Conservation (phyloP, 768 basidiomycete species). For the Serpula lacrymans region DNA sequence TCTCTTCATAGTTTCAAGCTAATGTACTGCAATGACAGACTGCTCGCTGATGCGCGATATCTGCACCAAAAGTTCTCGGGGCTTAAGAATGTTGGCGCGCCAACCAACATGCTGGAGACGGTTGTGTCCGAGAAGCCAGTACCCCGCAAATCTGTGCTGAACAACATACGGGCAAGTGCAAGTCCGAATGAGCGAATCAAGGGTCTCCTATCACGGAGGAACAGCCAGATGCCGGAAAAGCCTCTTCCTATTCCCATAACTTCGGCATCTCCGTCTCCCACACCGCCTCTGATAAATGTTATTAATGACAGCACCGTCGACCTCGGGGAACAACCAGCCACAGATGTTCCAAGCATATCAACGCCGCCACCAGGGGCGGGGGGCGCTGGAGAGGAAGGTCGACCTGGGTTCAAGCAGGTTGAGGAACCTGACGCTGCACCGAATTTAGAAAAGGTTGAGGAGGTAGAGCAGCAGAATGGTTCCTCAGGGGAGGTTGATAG, state of each 20-base stretch:
- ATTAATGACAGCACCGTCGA: conserved; percentile 11
- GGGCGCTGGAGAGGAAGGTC: too few species aligned
- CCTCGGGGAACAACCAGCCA: conserved; percentile 8
- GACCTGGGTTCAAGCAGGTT: not conserved
- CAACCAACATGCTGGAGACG: conserved; percentile 78
- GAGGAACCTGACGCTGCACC: not conserved
- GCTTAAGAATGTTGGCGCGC: conserved; percentile 69
- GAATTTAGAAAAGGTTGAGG: too few species aligned
- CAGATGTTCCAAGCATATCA: conserved; percentile 1
- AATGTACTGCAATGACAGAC: conserved; percentile 39
- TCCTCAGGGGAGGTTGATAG: conserved; percentile 16
- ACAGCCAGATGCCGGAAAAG: conserved; percentile 23
- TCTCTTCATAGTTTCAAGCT: conserved; percentile 10
- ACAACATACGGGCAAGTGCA: conserved; percentile 17
- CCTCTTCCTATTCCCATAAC: conserved; percentile 24
- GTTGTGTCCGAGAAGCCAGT: conserved; percentile 80
- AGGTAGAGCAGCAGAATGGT: not conserved
- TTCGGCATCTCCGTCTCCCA: conserved; percentile 17
- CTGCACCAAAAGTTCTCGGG: conserved; percentile 72
- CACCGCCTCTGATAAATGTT: conserved; percentile 7
- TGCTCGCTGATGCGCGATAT: conserved; percentile 76
- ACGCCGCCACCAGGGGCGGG: not conserved
- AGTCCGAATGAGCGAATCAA: conserved; percentile 35
- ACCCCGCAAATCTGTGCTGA: conserved; percentile 32
- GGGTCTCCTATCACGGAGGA: conserved; percentile 31